phyloP scores from a whole-genome alignment of 805 yeast genomes.

The Yarrowia alimentaria region DNA sequence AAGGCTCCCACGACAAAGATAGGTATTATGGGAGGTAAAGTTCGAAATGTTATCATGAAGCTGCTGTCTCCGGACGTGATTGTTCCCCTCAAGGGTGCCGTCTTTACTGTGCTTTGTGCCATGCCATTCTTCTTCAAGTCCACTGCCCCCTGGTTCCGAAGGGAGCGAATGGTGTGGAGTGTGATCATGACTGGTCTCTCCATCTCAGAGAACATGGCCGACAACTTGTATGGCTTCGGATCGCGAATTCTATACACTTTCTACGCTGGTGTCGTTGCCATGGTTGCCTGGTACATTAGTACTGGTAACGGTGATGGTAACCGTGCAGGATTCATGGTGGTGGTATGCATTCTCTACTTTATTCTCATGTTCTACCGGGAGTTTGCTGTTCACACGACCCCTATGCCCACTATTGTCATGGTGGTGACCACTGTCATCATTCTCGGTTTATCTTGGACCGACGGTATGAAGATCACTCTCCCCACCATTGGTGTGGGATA shows the following conservation, averaged over 20 bases:
- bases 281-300: constrained; percentile 42
- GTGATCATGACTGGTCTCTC: constrained; percentile 39
- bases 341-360: constrained; percentile 30
- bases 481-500: constrained; percentile 34
- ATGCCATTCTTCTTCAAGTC: constrained; percentile 36
- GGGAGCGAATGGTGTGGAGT: constrained; percentile 37
- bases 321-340: constrained; percentile 37
- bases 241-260: constrained; percentile 37
- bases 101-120: constrained; percentile 32
- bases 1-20: neutral
- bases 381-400: constrained; percentile 36
- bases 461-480: constrained; percentile 1
- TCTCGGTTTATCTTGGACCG: constrained; percentile 39
- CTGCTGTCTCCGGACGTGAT: constrained; percentile 28
- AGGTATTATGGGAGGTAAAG: constrained; percentile 1
- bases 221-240: constrained; percentile 37
- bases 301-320: constrained; percentile 41
- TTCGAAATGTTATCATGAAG: neutral
- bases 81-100: constrained; percentile 36
- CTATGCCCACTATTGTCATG: constrained; percentile 38
- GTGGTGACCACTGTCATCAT: constrained; percentile 37
- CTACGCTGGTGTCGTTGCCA: constrained; percentile 38
- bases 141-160: constrained; percentile 35
- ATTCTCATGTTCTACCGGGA: constrained; percentile 35
- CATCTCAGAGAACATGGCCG: constrained; percentile 38